Base-by-base conservation (phyloP, 2,329 filamentous ascomycete genomes). In the Sporothrix inflata region DNA sequence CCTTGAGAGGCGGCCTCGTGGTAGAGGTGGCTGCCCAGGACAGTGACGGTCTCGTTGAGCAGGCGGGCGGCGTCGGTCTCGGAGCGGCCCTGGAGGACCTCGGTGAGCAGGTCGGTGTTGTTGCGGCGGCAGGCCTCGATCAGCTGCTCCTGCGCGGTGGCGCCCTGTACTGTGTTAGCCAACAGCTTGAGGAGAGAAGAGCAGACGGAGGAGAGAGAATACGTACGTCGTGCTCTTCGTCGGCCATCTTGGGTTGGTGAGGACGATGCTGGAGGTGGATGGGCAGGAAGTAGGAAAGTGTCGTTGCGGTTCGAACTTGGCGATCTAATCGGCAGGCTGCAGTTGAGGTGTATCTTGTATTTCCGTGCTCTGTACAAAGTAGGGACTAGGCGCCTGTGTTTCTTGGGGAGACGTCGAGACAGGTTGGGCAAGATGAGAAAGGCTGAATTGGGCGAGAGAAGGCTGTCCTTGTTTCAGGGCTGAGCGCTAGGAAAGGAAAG, bases 111-210 rank as follows among this genome's bases (percentile, higher is more conserved):
- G 70, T 95, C 91, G 76, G 90, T 90, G 83, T 98, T 98, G 87
- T 98, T 95, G 79, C 94, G 89, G 74, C 95, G 93, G 84, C 93
- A 97, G 78, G 96, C 93, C 85, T 97, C 95, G 82, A 98, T 89
- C 77, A 98, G 88, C 78, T 93, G 88, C 84, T 98, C 95, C 81
- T 91, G 87, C 63, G 90, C 89, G 73, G 93, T 93, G 77, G 95
- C 95, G 80, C 95, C 96, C 92, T 97, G 78, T 42, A 1, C 1
- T 11, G 1, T 47, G 71, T 69, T 74, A 69, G 65, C 7, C 71
- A 63, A 68, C 60, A 75, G 71, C 27, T 21, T 9, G 49, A 6
- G 21, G 4, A 3, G 40, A 21, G 40, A 42, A 3, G n/a, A 21
- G 24, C 55, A 69, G 27, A 67, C n/a, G 7, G 12, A 14, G 49